A percentile compares a stretch with the other conserved stretches of the same genome.
Evolutionary conservation across 768 basidiomycete species (phyloP).

Genomic region (Obba rivulosa): DNA sequence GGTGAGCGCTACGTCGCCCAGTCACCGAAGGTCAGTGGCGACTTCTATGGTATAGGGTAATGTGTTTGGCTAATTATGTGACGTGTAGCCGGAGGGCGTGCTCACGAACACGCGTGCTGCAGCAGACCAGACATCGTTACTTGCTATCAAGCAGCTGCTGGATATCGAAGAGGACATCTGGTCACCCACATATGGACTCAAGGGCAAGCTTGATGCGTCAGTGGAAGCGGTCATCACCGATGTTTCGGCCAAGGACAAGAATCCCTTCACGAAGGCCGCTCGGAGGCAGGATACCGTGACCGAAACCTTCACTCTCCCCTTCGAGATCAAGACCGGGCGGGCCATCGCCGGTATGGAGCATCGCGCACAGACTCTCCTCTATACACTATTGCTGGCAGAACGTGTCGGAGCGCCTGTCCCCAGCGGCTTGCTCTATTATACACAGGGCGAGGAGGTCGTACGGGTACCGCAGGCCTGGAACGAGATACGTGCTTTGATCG

Average conservation of each 20-base stretch:
- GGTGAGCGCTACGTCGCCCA: conserved; percentile 59
- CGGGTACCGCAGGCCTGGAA: conserved; percentile 74
- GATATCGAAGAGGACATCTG: conserved; percentile 98
- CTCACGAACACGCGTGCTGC: conserved; percentile 63
- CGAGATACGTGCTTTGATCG: conserved; percentile 81
- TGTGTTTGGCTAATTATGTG: neutral
- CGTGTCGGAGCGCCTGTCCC: conserved; percentile 81
- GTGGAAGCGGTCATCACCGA: conserved; percentile 60
- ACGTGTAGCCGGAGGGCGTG: conserved; percentile 50
- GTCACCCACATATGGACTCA: conserved; percentile 91
- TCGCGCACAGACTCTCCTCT: conserved; percentile 96
- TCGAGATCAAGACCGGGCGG: conserved; percentile 96
- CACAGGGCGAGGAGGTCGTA: conserved; percentile 84
- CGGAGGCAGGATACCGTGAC: conserved; percentile 21
- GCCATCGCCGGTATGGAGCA: conserved; percentile 78
- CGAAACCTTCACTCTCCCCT: conserved; percentile 52
- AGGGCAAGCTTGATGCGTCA: conserved; percentile 93
- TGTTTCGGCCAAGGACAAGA: conserved; percentile 17
- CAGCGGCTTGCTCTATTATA: conserved; percentile 89
- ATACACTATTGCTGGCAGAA: conserved; percentile 85
- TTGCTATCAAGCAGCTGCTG: conserved; percentile 72
- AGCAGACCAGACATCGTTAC: conserved; percentile 41
- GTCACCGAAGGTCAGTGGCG: conserved; percentile 51
- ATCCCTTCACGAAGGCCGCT: conserved; percentile 17
- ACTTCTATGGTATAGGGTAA: neutral